phyloP scores from a whole-genome alignment of 2,329 filamentous ascomycete genomes.

The Diaporthe sp. region DNA sequence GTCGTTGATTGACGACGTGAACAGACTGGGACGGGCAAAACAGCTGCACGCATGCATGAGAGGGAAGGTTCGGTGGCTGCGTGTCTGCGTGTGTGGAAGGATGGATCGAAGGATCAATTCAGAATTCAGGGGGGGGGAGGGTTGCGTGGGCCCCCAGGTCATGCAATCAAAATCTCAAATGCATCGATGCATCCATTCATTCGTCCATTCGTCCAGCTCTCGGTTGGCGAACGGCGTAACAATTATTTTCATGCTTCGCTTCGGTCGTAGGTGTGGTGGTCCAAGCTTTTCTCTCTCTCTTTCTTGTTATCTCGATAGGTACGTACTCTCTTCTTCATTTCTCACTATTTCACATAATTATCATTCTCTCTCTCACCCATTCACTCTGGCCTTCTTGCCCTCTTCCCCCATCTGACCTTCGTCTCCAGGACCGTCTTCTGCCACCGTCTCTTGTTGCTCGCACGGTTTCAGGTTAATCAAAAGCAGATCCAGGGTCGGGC shows the following conservation, averaged over 20 bases:
- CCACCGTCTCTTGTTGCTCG: not conserved
- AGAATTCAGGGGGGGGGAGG: conserved; percentile 21
- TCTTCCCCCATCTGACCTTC: not conserved
- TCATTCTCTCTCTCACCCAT: not conserved
- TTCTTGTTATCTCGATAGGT: no score
- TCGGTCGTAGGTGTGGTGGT: not conserved
- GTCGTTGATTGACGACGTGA: not conserved
- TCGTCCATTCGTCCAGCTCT: no score
- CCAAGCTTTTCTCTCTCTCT: not conserved
- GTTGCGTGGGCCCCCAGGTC: not conserved
- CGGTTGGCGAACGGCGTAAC: not conserved
- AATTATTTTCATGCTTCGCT: not conserved
- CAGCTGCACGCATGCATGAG: conserved; percentile 26
- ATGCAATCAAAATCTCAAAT: conserved; percentile 27
- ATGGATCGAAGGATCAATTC: conserved; percentile 5
- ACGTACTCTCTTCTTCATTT: no score
- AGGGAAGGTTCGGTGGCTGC: not conserved
- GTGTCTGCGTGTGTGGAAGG: not conserved
- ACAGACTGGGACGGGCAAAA: conserved; percentile 8
- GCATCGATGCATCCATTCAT: no score
- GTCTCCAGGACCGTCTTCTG: not conserved
- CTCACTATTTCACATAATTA: no score
- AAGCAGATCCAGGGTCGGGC: conserved; percentile 26
- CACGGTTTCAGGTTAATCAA: conserved; percentile 35
- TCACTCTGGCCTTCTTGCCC: not conserved